These are phyloP conservation scores for Vaccinium vitisidaea DNA, from an alignment of 148 eudicot species.

Conservation along the genomic window DNA sequence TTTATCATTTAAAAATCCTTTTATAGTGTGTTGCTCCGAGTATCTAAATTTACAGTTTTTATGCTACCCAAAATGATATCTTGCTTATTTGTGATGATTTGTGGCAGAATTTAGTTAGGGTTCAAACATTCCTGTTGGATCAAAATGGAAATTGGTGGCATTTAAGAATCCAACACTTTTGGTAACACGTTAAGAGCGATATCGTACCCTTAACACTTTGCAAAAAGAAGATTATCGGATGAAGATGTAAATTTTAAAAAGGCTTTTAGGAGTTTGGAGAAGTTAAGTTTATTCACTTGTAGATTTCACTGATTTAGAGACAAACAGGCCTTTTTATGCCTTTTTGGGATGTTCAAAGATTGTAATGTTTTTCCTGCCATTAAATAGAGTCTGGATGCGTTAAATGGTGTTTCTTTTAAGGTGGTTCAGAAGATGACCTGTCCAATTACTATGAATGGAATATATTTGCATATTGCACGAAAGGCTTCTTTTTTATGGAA, in stretches of 20 bases:
- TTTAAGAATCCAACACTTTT: neutral
- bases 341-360: neutral
- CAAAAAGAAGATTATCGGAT: neutral
- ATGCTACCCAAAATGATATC: neutral
- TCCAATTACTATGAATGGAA: neutral
- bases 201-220: neutral
- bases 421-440: neutral
- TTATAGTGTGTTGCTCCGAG: neutral
- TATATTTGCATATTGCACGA: neutral
- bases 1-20: neutral
- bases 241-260: neutral
- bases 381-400: neutral
- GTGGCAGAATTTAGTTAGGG: neutral
- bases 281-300: neutral
- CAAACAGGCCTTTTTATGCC: neutral
- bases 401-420: neutral
- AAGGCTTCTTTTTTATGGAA: constrained; percentile 4
- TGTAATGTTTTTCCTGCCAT: neutral
- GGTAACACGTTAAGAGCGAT: neutral
- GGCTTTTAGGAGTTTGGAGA: neutral
- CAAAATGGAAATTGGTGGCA: neutral
- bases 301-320: neutral
- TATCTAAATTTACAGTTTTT: neutral
- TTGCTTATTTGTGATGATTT: neutral
- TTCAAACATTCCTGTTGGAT: neutral